Percentiles rank a stretch among this genome's conserved stretches.
phyloP scores from a whole-genome alignment of 306 rosid species.

The Arachis hypogaea region DNA sequence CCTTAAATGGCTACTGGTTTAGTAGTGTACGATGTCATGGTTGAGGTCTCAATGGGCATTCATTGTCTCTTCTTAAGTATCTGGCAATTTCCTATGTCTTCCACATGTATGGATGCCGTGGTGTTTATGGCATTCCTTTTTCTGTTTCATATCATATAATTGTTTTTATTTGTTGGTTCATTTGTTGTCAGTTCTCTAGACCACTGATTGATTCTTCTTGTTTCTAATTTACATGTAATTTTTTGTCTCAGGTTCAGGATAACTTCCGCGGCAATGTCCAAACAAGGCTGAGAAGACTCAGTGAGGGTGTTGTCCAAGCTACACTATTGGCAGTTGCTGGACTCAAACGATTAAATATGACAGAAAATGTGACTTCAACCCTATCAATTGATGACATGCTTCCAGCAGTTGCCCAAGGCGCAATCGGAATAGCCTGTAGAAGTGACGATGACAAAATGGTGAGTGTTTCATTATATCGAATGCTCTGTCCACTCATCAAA shows the following conservation, averaged over 20 bases:
- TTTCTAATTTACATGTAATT: constrained; percentile 2
- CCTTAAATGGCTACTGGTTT: background rate
- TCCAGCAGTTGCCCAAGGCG: constrained; percentile 63
- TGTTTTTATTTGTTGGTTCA: background rate
- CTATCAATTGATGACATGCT: constrained; percentile 57
- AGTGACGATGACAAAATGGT: constrained; percentile 73
- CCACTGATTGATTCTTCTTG: constrained; percentile 19
- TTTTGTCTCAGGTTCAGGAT: constrained; percentile 73
- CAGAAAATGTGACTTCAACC: constrained; percentile 50
- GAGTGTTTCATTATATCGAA: constrained; percentile 25
- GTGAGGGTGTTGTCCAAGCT: constrained; percentile 89
- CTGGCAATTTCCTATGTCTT: background rate
- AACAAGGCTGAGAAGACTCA: constrained; percentile 79
- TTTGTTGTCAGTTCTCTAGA: constrained; percentile 16
- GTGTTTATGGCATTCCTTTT: constrained; percentile 1
- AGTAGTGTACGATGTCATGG: background rate
- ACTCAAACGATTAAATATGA: constrained; percentile 73
- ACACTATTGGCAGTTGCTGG: constrained; percentile 95
- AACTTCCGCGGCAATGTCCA: constrained; percentile 97
- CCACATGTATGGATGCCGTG: background rate
- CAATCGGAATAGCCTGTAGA: constrained; percentile 57
- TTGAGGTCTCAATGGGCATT: background rate
- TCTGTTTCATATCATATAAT: background rate
- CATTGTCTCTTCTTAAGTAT: too few relatives aligned
- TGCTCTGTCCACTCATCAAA: constrained; percentile 6